Conservation (phyloP, 495 filamentous ascomycete species). For the Penicillium herquei region DNA sequence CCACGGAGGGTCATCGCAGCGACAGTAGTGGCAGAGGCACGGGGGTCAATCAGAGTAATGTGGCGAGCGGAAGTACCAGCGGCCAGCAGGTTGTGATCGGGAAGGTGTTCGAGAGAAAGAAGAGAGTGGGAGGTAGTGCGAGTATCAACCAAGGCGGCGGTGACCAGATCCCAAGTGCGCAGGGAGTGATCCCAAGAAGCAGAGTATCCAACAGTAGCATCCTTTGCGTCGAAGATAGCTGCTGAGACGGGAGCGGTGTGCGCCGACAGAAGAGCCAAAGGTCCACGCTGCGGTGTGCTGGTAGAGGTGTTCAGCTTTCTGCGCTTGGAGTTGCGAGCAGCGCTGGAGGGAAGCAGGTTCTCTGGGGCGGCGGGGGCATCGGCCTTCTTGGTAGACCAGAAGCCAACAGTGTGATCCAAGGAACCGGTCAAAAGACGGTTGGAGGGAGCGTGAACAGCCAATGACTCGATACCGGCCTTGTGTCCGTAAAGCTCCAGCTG, state of each 20-base stretch:
- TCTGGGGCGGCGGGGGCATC: slow-evolving; percentile 69
- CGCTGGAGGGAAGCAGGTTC: slow-evolving; percentile 59
- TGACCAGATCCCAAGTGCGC: slow-evolving; percentile 87
- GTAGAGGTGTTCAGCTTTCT: slow-evolving; percentile 69
- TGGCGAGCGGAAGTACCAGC: slow-evolving; percentile 82
- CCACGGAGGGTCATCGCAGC: slow-evolving; percentile 85
- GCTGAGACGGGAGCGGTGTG: slow-evolving; percentile 72
- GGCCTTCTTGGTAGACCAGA: slow-evolving; percentile 79
- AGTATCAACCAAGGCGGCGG: slow-evolving; percentile 67
- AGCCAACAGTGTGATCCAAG: slow-evolving; percentile 71
- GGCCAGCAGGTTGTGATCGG: slow-evolving; percentile 68
- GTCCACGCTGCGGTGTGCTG: slow-evolving; percentile 69
- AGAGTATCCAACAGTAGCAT: slow-evolving; percentile 87
- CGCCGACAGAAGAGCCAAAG: slow-evolving; percentile 67
- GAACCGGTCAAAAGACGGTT: slow-evolving; percentile 81
- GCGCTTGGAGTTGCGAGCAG: slow-evolving; percentile 64
- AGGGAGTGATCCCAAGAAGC: slow-evolving; percentile 85
- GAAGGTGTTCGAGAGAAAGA: slow-evolving; percentile 68
- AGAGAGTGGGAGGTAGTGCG: slow-evolving; percentile 79
- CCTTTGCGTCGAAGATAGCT: slow-evolving; percentile 77
- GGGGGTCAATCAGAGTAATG: slow-evolving; percentile 87
- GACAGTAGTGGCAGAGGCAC: slow-evolving; percentile 67
- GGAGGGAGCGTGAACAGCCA: slow-evolving; percentile 74
- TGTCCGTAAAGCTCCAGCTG: slow-evolving; percentile 87
- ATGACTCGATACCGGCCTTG: slow-evolving; percentile 65